Conservation (phyloP, 305 asterid genomes). For the Rubia balearica region DNA sequence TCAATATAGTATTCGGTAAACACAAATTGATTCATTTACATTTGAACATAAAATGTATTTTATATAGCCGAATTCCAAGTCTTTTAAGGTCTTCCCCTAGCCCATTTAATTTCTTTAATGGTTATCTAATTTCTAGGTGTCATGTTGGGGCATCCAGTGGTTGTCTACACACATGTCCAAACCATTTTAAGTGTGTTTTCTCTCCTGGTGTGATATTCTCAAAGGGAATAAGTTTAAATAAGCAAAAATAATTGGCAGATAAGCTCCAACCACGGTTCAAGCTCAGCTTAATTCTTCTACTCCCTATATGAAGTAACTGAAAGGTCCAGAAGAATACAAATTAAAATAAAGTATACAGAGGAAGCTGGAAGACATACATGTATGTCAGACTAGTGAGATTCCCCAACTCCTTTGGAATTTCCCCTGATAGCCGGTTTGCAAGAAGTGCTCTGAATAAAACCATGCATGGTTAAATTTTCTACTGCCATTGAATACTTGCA, state of each 20-base stretch:
- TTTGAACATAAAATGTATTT: too few relatives aligned
- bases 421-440: conserved; percentile 82
- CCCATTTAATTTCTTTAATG: not conserved
- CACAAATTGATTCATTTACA: not conserved
- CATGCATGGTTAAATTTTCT: conserved; percentile 11
- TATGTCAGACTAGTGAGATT: conserved; percentile 67
- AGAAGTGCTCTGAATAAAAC: conserved; percentile 64
- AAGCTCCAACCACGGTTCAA: not conserved
- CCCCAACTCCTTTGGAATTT: conserved; percentile 66
- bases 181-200: too few relatives aligned
- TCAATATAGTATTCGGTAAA: too few relatives aligned
- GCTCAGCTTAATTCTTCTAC: not conserved
- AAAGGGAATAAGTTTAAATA: not conserved
- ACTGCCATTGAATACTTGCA: not conserved
- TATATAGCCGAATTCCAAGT: too few relatives aligned
- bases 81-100: not conserved
- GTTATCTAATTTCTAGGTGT: not conserved
- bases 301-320: conserved; percentile 11
- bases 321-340: not conserved
- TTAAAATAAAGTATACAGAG: not conserved
- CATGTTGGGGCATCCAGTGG: too few relatives aligned
- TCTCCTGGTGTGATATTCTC: not conserved
- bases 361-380: conserved; percentile 49
- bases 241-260: not conserved
- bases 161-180: too few relatives aligned